These are phyloP conservation scores for Pinus taeda DNA, from an alignment of 75 land plant genomes.

Conservation along the genomic window DNA sequence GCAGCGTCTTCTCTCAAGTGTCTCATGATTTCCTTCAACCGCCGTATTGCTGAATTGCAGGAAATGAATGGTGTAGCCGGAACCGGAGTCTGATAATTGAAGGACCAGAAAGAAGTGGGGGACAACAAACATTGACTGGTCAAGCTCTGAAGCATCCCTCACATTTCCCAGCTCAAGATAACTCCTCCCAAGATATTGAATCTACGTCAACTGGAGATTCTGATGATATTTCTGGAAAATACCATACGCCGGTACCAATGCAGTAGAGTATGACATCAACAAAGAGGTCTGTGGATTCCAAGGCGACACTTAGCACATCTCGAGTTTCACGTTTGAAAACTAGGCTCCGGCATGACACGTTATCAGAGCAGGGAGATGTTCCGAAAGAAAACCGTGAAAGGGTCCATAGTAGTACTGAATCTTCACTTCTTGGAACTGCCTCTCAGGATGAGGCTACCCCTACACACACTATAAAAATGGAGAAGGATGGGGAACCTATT, in stretches of 20 bases:
- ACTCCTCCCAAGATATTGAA: constrained; percentile 3
- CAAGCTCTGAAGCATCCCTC: neutral
- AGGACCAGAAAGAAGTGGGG: constrained; percentile 3
- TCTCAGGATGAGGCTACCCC: neutral
- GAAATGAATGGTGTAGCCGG: too few species aligned
- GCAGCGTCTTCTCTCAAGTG: too few species aligned
- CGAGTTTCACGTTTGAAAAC: constrained; percentile 5
- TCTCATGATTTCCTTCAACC: too few species aligned
- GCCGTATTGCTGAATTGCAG: too few species aligned
- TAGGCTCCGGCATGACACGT: neutral
- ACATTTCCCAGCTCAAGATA: neutral
- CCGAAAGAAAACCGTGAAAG: neutral
- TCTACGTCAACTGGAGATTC: constrained; percentile 5
- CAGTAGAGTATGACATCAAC: neutral
- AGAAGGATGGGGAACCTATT: neutral
- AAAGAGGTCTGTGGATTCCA: constrained; percentile 6
- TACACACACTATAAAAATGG: neutral
- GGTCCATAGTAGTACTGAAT: neutral
- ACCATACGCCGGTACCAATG: neutral
- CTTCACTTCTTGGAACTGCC: constrained; percentile 5
- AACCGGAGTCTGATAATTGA: constrained; percentile 16
- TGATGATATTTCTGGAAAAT: constrained; percentile 5
- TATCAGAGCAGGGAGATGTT: neutral
- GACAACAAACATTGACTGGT: constrained; percentile 1
- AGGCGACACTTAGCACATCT: neutral